Percentiles rank a stretch among this genome's conserved stretches.
Evolutionary conservation across 1,139 yeast species (phyloP).

Genomic region (Protomyces gravidus): DNA sequence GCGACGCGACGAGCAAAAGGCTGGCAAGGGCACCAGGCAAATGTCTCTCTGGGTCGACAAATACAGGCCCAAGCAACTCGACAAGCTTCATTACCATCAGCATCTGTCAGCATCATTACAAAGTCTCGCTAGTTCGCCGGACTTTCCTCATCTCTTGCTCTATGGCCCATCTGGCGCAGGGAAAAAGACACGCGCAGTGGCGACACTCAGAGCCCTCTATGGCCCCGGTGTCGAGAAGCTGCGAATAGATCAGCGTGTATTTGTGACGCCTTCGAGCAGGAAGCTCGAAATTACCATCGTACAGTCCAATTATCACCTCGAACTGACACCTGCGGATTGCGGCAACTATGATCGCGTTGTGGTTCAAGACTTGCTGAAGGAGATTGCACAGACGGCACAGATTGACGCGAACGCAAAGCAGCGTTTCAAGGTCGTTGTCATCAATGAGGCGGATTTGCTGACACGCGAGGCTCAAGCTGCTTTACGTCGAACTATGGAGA

Average conservation of each 20-base stretch:
- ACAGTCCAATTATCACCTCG: conserved; percentile 83
- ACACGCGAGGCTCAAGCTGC: conserved; percentile 98
- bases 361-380: conserved; percentile 87
- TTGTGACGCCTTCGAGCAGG: conserved; percentile 64
- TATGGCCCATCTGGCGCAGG: conserved; percentile 98
- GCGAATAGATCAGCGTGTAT: conserved; percentile 47
- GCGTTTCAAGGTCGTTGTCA: conserved; percentile 73
- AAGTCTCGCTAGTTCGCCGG: conserved; percentile 69
- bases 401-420: conserved; percentile 72
- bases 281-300: conserved; percentile 88
- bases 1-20: neutral
- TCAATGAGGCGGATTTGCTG: conserved; percentile 89
- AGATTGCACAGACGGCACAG: conserved; percentile 91
- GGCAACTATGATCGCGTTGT: conserved; percentile 93
- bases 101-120: conserved; percentile 59
- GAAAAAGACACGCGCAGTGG: conserved; percentile 86
- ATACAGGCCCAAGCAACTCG: conserved; percentile 70
- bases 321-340: conserved; percentile 94
- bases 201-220: conserved; percentile 71
- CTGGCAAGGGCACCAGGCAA: neutral
- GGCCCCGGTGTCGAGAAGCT: conserved; percentile 72
- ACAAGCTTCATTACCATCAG: conserved; percentile 61
- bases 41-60: conserved; percentile 98
- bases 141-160: conserved; percentile 84
- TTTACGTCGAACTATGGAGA: conserved; percentile 94